These are phyloP conservation scores for Pythium insidiosum DNA, from an alignment of 352 stramenopile genomes.

Conservation along the genomic window DNA sequence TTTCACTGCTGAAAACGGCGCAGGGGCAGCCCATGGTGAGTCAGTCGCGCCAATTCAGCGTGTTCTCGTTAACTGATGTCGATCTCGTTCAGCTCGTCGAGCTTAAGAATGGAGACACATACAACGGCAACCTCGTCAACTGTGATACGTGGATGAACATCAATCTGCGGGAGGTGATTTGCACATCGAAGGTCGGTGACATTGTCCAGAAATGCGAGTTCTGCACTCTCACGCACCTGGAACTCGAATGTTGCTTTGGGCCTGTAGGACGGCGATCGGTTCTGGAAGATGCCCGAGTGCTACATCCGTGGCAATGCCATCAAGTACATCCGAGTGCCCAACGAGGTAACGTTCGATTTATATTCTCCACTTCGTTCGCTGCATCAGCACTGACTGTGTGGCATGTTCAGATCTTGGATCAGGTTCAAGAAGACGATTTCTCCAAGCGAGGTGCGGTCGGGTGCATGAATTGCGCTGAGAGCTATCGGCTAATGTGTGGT, in stretches of 20 bases:
- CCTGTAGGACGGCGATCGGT: constrained; percentile 91
- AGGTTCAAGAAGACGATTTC: constrained; percentile 92
- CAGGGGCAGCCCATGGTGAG: constrained; percentile 91
- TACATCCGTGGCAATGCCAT: constrained; percentile 98
- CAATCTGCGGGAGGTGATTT: constrained; percentile 98
- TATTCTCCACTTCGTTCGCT: not conserved
- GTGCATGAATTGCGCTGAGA: constrained; percentile 1
- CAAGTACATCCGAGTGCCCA: constrained; percentile 98
- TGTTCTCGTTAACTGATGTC: not conserved
- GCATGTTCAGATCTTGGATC: constrained; percentile 80
- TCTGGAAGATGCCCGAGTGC: constrained; percentile 98
- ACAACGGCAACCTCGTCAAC: constrained; percentile 96
- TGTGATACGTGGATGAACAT: constrained; percentile 99
- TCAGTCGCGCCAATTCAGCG: not conserved
- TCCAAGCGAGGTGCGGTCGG: constrained; percentile 50
- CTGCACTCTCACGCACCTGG: too few relatives aligned
- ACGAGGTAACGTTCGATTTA: constrained; percentile 71
- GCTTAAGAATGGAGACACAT: constrained; percentile 98
- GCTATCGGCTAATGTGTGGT: constrained; percentile 2
- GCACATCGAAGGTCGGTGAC: constrained; percentile 86
- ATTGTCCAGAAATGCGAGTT: not conserved
- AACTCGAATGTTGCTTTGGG: too few relatives aligned
- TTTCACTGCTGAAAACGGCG: constrained; percentile 94
- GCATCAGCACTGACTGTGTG: not conserved
- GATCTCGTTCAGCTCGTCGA: constrained; percentile 88